Base-by-base conservation (phyloP, 2,329 filamentous ascomycete genomes). In the Cercospora janseana region DNA sequence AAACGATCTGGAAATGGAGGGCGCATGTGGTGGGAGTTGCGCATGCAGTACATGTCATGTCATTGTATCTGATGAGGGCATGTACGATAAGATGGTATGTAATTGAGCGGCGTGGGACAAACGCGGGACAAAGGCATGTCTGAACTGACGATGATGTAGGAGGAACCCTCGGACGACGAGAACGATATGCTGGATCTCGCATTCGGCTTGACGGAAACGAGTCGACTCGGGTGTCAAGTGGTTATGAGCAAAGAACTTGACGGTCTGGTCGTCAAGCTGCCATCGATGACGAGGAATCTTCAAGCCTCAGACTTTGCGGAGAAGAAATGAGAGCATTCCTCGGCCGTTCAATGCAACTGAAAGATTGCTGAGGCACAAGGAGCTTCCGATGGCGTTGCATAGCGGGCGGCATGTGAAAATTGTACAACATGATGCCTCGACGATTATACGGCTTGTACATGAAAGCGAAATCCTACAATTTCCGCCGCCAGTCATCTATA, bases 1-100 rank as follows among this genome's bases (percentile, higher is more conserved):
- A 37, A 82, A 97, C 70, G 92, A 97, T 66, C 76, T 98, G 32
- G 93, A 98, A 70, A 97, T 98, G 92, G 93, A 98, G 76, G 82
- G 93, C 55, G 93, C 93, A 9, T 98, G 93, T 66, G 93, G 93
- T 60, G 93, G 90, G 16, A 93, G 88, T 26, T 95, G 90, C 71
- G 90, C 90, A 47, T 95, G 90, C 74, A 93, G 87, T 50, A 95
- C 90, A 4, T 95, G 90, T 74, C 90, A 95, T 72, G 85, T 95
- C 49, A 90, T 95, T 55, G 87, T 95, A 28, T 71, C 81, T 51
- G 82, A 86, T 63, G 81, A 87, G 35, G 79, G 80, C 4, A 79
- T 82, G 70, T 70, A 60, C 49, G 68, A 69, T 47, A 64, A 64
- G 59, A 70, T 70, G 66, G 58, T 60, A 49, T 9, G 57, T 35